These are phyloP conservation scores for Nadsonia fulvescens DNA, from an alignment of 805 yeast genomes.

Conservation along the genomic window DNA sequence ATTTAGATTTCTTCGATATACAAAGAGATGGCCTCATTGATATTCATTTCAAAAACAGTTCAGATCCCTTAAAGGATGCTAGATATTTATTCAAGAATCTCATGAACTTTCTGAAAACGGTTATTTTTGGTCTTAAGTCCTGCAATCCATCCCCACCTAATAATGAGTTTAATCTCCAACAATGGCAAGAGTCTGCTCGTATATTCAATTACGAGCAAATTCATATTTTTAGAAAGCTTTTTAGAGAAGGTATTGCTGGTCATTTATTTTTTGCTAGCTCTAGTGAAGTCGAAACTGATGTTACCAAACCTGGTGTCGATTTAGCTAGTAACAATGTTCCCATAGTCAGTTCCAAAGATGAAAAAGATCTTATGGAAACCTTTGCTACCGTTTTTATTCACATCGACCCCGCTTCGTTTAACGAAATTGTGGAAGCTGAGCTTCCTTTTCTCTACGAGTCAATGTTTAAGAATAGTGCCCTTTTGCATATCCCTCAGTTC, in stretches of 20 bases:
- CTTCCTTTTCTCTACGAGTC: slow-evolving; percentile 59
- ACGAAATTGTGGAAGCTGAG: slow-evolving; percentile 74
- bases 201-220: slow-evolving; percentile 75
- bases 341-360: slow-evolving; percentile 77
- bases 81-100: slow-evolving; percentile 73
- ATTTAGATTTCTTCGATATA: slow-evolving; percentile 24
- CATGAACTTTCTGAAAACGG: slow-evolving; percentile 77
- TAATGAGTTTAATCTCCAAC: slow-evolving; percentile 29
- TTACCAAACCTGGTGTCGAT: slow-evolving; percentile 14
- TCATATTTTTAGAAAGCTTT: slow-evolving; percentile 52
- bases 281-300: slow-evolving; percentile 16
- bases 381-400: slow-evolving; percentile 87
- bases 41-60: slow-evolving; percentile 28
- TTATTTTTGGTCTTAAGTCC: slow-evolving; percentile 71
- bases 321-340: slow-evolving; percentile 57
- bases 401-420: slow-evolving; percentile 88
- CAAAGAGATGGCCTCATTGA: slow-evolving; percentile 40
- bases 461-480: slow-evolving; percentile 66
- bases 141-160: slow-evolving; percentile 63
- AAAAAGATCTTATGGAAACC: slow-evolving; percentile 87
- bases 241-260: slow-evolving; percentile 72
- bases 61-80: slow-evolving; percentile 72
- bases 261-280: slow-evolving; percentile 50
- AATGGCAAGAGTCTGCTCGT: slow-evolving; percentile 77
- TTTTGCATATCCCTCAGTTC: slow-evolving; percentile 83